These are phyloP conservation scores for Exophiala calicioides DNA, from an alignment of 2,329 filamentous ascomycete species.

Conservation along the genomic window DNA sequence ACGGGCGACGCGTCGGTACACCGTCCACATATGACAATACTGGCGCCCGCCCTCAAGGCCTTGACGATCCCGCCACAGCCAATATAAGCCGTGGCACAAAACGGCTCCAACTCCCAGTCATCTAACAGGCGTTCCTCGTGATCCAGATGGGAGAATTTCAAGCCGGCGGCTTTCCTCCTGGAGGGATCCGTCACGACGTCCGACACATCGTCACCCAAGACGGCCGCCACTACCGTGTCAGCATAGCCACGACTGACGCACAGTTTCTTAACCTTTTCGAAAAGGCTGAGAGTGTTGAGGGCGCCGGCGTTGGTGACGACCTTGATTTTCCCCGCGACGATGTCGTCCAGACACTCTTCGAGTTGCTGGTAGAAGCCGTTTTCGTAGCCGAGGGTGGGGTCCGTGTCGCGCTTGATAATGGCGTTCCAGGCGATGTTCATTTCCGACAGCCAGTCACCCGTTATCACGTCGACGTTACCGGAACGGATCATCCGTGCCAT, in stretches of 20 bases:
- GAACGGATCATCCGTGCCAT: conserved; percentile 10
- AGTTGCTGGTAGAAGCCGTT: conserved; percentile 29
- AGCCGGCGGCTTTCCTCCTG: conserved; percentile 36
- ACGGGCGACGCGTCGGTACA: conserved; percentile 54
- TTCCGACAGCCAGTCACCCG: conserved; percentile 56
- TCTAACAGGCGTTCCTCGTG: conserved; percentile 24
- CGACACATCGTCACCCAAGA: conserved; percentile 44
- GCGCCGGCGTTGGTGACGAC: conserved; percentile 59
- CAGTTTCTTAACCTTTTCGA: conserved; percentile 34
- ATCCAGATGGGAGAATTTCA: conserved; percentile 42
- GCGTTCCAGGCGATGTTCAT: conserved; percentile 50
- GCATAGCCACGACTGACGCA: too few relatives aligned
- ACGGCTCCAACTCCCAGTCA: conserved; percentile 12
- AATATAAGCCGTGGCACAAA: conserved; percentile 33
- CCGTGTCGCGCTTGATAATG: conserved; percentile 26
- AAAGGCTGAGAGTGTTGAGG: conserved; percentile 55
- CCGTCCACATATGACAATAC: conserved; percentile 54
- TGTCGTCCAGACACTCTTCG: conserved; percentile 41
- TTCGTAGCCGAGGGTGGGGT: conserved; percentile 31
- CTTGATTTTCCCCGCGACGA: conserved; percentile 54
- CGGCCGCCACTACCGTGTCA: conserved; percentile 38
- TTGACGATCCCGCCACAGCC: conserved; percentile 38
- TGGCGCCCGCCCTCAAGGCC: conserved; percentile 46
- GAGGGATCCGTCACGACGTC: conserved; percentile 16
- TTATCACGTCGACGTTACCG: conserved; percentile 50